These are phyloP conservation scores for Trichothecium roseum DNA, from an alignment of 2,329 filamentous ascomycete genomes.

Conservation along the genomic window DNA sequence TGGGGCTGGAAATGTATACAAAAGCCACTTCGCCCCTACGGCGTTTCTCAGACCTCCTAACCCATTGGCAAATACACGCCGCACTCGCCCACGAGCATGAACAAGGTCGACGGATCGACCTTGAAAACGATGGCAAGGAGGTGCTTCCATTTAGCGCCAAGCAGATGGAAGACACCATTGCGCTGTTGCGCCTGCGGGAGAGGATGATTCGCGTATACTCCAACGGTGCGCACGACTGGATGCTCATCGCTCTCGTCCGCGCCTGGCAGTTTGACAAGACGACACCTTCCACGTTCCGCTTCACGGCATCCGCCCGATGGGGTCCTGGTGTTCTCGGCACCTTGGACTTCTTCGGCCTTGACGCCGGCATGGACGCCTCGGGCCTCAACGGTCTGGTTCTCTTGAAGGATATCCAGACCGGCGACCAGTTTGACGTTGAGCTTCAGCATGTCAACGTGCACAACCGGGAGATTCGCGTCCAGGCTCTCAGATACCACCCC, in stretches of 20 bases:
- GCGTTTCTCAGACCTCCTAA: constrained; percentile 50
- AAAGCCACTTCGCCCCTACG: constrained; percentile 59
- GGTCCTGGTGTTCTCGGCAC: constrained; percentile 24
- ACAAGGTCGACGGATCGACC: constrained; percentile 13
- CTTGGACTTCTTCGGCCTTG: constrained; percentile 40
- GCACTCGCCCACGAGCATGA: constrained; percentile 38
- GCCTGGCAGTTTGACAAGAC: constrained; percentile 45
- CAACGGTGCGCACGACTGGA: constrained; percentile 40
- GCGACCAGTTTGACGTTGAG: constrained; percentile 46
- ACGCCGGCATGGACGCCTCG: constrained; percentile 27
- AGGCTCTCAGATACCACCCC: constrained; percentile 23
- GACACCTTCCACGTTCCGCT: constrained; percentile 36
- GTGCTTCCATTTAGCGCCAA: constrained; percentile 35
- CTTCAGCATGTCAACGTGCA: constrained; percentile 43
- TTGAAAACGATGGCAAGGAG: constrained; percentile 15
- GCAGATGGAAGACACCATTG: constrained; percentile 33
- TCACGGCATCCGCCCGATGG: constrained; percentile 31
- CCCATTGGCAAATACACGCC: constrained; percentile 57
- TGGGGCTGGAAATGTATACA: constrained; percentile 50
- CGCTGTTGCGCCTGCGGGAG: constrained; percentile 42
- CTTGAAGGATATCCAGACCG: constrained; percentile 32
- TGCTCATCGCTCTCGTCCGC: constrained; percentile 48
- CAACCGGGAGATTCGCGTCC: constrained; percentile 32
- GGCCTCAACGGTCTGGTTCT: constrained; percentile 25
- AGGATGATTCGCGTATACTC: constrained; percentile 33